A percentile compares a stretch with the other conserved stretches of the same genome.
Evolutionary conservation across 2,329 filamentous ascomycete genomes (phyloP).

Genomic region (Alternaria ethzedia): DNA sequence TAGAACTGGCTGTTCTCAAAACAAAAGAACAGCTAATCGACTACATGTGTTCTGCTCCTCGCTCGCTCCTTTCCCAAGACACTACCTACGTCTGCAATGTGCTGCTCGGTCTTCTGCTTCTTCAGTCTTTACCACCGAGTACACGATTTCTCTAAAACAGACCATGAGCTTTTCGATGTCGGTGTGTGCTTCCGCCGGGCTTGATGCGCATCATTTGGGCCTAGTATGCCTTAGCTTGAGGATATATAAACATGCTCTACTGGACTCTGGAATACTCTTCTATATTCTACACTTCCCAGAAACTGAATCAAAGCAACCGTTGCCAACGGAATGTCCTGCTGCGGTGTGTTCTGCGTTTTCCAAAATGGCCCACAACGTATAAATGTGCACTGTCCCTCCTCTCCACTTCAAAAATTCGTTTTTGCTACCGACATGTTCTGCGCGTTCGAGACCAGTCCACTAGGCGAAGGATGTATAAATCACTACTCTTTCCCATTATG

Average conservation of each 20-base stretch:
- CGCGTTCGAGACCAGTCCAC: neutral
- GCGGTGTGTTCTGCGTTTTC: neutral
- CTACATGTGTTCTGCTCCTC: neutral
- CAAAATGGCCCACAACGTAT: no score
- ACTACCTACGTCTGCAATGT: neutral
- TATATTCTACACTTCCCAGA: neutral
- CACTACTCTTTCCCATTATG: accelerated
- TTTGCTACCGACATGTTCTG: no score
- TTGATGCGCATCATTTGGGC: accelerated
- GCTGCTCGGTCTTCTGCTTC: neutral
- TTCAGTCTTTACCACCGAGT: neutral
- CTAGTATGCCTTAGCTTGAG: neutral
- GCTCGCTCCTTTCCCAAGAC: neutral
- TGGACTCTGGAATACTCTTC: neutral
- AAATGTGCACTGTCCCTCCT: neutral
- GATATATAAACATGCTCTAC: accelerated
- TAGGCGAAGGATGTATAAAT: accelerated
- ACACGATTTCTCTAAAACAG: no score
- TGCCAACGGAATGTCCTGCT: neutral
- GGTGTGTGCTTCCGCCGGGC: neutral
- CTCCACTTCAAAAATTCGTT: neutral
- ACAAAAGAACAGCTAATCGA: neutral
- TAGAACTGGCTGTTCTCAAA: accelerated
- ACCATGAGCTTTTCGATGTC: no score
- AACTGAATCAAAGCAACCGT: no score